Percentiles rank a stretch among this genome's conserved stretches.
Evolutionary conservation across 768 basidiomycete genomes (phyloP).

Genomic region (Lentinula edodes): DNA sequence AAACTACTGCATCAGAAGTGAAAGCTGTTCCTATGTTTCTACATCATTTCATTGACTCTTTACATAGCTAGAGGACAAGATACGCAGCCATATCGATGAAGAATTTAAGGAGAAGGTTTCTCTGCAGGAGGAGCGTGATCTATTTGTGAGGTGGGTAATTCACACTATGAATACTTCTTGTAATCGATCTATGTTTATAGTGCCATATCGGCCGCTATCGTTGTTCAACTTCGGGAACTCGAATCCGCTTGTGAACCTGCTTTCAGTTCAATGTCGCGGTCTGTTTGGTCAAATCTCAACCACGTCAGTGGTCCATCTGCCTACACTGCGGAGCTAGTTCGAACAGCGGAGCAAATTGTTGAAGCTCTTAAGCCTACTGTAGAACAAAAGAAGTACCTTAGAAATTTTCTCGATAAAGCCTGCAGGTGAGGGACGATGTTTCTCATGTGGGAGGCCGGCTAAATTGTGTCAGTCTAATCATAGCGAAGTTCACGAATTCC

Average conservation of each 20-base stretch:
- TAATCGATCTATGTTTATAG: slow-evolving; percentile 30
- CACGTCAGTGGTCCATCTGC: slow-evolving; percentile 85
- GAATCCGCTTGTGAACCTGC: slow-evolving; percentile 79
- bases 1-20: slow-evolving; percentile 85
- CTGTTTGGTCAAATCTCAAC: slow-evolving; percentile 71
- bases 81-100: slow-evolving; percentile 73
- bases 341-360: slow-evolving; percentile 67
- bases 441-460: neutral
- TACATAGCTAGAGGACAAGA: slow-evolving; percentile 83
- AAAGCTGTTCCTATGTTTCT: slow-evolving; percentile 6
- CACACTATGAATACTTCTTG: neutral
- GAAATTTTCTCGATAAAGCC: slow-evolving; percentile 92
- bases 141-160: slow-evolving; percentile 75
- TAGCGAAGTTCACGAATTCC: slow-evolving; percentile 84
- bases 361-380: slow-evolving; percentile 75
- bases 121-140: slow-evolving; percentile 79
- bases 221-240: slow-evolving; percentile 75
- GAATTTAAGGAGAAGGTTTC: slow-evolving; percentile 76
- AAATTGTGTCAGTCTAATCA: slow-evolving; percentile 53
- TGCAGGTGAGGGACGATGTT: slow-evolving; percentile 56
- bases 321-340: slow-evolving; percentile 74
- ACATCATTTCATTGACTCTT: neutral
- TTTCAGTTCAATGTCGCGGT: slow-evolving; percentile 70
- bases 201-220: slow-evolving; percentile 80
- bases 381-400: slow-evolving; percentile 91